A percentile compares a stretch with the other conserved stretches of the same genome.
phyloP scores from a whole-genome alignment of 129 eudicot species.

The Saussurea involucrata region DNA sequence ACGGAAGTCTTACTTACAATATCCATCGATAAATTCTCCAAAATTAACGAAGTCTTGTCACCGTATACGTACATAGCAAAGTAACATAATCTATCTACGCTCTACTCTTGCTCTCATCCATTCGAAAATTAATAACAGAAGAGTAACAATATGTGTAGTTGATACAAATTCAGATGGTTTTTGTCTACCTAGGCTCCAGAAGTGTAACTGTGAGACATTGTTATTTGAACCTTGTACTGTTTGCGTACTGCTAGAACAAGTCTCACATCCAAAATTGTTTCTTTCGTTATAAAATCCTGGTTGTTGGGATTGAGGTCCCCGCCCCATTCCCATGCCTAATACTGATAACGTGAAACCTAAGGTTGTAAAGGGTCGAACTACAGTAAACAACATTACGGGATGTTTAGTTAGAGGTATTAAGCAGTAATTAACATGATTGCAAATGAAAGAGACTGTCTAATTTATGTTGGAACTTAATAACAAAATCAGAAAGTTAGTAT shows the following conservation, averaged over 20 bases:
- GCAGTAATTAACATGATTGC: no score
- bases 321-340: no score
- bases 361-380: no score
- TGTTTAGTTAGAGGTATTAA: no score
- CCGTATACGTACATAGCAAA: neutral
- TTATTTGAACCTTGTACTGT: neutral
- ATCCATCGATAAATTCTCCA: no score
- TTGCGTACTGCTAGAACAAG: neutral
- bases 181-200: constrained; percentile 8
- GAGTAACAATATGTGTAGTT: neutral
- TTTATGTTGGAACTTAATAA: no score
- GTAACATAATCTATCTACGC: neutral
- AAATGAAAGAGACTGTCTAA: no score
- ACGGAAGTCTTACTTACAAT: no score
- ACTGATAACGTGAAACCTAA: no score
- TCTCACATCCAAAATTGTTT: constrained; percentile 1
- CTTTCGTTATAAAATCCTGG: constrained; percentile 26
- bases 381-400: no score
- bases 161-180: neutral
- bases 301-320: constrained; percentile 14
- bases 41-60: neutral
- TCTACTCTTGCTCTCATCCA: neutral
- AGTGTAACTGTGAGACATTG: constrained; percentile 3
- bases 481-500: no score
- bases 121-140: no score